A percentile compares a stretch with the other conserved stretches of the same genome.
phyloP scores from a whole-genome alignment of 208 protist species.

The Borovskyia barvae region DNA sequence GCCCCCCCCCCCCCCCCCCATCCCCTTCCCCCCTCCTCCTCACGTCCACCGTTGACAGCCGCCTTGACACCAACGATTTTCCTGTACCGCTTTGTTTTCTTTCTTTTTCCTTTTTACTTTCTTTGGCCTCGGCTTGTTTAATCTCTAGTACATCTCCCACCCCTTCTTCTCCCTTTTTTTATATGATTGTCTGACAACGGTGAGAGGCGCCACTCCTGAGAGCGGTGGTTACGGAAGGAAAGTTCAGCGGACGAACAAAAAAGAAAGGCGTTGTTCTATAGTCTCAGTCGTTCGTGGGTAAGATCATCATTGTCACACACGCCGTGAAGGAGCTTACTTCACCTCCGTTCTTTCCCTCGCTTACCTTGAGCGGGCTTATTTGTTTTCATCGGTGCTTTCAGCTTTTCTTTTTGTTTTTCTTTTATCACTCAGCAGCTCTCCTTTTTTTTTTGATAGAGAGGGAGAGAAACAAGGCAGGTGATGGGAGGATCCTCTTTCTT shows the following conservation, averaged over 20 bases:
- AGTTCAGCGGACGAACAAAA: no score
- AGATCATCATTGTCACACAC: background rate
- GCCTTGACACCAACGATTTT: no score
- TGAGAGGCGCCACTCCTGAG: no score
- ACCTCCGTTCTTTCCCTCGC: background rate
- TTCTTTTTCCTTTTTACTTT: background rate
- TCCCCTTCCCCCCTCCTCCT: background rate
- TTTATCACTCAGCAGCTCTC: constrained; percentile 1
- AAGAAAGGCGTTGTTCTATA: no score
- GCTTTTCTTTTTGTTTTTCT: background rate
- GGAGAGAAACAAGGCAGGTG: no score
- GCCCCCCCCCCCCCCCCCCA: no score
- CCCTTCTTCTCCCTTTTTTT: background rate
- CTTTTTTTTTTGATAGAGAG: constrained; percentile 1
- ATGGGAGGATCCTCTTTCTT: no score
- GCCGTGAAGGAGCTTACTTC: background rate
- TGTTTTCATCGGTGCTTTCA: background rate
- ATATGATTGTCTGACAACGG: no score
- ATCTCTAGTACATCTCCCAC: background rate
- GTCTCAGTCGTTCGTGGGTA: no score
- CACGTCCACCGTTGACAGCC: background rate
- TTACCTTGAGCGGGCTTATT: background rate
- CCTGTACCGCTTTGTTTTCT: no score
- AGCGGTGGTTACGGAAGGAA: no score
- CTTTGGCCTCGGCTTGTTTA: background rate